Conservation (phyloP, 108 stramenopile genomes). For the Parietichytrium sp. region DNA sequence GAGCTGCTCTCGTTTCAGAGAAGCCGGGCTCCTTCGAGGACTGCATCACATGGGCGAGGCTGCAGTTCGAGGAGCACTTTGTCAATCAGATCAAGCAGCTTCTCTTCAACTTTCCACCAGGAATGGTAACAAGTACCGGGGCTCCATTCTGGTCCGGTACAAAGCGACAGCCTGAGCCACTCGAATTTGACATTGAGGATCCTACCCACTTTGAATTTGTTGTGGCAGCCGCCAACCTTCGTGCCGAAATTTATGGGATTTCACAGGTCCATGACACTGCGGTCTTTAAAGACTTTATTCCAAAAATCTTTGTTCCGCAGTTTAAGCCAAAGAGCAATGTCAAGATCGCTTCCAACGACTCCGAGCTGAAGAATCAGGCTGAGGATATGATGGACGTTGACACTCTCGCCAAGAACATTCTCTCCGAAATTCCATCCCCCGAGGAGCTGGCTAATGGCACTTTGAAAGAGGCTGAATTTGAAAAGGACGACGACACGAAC, state of each 20-base stretch:
- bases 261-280: slow-evolving; percentile 64
- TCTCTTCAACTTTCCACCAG: slow-evolving; percentile 88
- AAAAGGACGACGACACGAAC: slow-evolving; percentile 97
- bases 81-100: slow-evolving; percentile 90
- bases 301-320: slow-evolving; percentile 83
- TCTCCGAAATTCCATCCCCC: slow-evolving; percentile 66
- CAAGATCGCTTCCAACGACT: slow-evolving; percentile 94
- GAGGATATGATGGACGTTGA: slow-evolving; percentile 60
- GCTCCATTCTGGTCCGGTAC: slow-evolving; percentile 67
- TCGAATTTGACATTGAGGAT: slow-evolving; percentile 76
- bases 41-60: slow-evolving; percentile 88
- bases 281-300: slow-evolving; percentile 69
- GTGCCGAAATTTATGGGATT: slow-evolving; percentile 67
- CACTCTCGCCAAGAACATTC: slow-evolving; percentile 54
- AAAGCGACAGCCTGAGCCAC: slow-evolving; percentile 84
- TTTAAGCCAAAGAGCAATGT: slow-evolving; percentile 89
- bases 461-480: slow-evolving; percentile 70
- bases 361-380: slow-evolving; percentile 62
- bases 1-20: slow-evolving; percentile 75
- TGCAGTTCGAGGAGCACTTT: slow-evolving; percentile 89
- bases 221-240: slow-evolving; percentile 85
- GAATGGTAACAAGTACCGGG: slow-evolving; percentile 83
- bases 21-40: slow-evolving; percentile 84
- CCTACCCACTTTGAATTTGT: slow-evolving; percentile 87
- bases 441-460: slow-evolving; percentile 77